phyloP scores from a whole-genome alignment of 441 rosid species.

The Gossypium laxum region DNA sequence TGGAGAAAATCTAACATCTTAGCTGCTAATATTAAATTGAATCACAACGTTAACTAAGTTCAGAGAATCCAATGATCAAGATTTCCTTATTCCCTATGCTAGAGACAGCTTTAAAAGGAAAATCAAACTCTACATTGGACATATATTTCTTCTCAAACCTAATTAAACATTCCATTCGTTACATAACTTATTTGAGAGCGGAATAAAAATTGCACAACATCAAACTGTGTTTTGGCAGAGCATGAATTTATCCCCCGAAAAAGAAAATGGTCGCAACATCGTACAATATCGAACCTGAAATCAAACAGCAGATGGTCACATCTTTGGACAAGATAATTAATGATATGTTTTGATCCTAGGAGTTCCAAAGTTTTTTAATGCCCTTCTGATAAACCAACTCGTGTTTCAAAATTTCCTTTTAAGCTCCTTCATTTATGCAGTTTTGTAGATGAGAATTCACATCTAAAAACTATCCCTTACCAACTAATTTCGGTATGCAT shows the following conservation, averaged over 20 bases:
- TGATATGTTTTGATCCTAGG: neutral
- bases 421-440: neutral
- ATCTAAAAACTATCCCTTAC: neutral
- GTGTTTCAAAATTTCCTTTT: neutral
- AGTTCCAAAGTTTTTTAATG: neutral
- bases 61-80: neutral
- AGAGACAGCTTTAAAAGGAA: neutral
- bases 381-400: neutral
- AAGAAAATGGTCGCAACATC: neutral
- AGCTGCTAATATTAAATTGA: neutral
- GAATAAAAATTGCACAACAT: constrained; percentile 15
- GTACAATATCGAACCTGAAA: neutral
- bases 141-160: neutral
- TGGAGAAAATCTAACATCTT: neutral
- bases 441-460: neutral
- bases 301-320: neutral
- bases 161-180: neutral
- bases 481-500: neutral
- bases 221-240: neutral
- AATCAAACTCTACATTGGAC: neutral
- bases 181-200: constrained; percentile 10
- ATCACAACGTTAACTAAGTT: neutral
- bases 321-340: neutral
- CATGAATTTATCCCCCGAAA: neutral
- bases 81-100: neutral